Conservation (phyloP, 192 early-diverging fungal genomes). For the Spinellus fusiger region DNA sequence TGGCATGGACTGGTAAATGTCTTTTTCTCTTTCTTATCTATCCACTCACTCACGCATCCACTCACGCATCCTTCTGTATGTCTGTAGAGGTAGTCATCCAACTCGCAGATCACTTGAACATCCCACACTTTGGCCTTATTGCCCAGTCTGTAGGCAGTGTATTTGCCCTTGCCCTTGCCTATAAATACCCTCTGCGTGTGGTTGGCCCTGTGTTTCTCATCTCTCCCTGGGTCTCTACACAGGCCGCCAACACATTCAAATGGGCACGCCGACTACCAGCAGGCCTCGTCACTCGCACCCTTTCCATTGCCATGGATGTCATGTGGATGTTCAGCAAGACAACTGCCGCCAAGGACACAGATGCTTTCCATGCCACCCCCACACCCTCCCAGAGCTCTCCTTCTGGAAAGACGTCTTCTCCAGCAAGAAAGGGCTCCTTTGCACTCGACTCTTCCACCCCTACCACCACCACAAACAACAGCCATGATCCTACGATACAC, state of each 20-base stretch:
- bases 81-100: conserved; percentile 27
- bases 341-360: neutral
- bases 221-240: conserved; percentile 35
- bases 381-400: neutral
- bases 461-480: neutral
- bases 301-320: conserved; percentile 31
- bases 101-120: conserved; percentile 22
- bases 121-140: conserved; percentile 24
- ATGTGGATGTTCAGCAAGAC: conserved; percentile 30
- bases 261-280: conserved; percentile 33
- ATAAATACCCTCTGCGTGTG: conserved; percentile 17
- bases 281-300: conserved; percentile 13
- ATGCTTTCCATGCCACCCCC: neutral
- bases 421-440: too few species aligned
- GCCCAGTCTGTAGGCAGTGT: conserved; percentile 37
- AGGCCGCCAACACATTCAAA: conserved; percentile 32
- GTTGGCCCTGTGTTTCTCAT: conserved; percentile 27
- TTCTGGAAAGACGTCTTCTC: neutral
- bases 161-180: conserved; percentile 31
- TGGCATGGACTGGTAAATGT: conserved; percentile 35
- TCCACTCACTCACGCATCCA: too few species aligned
- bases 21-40: too few species aligned
- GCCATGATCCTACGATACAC: too few species aligned
- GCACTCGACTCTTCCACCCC: too few species aligned
- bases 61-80: too few species aligned